Conservation (phyloP, 331 rosid species). For the Phaseolus coccineus region DNA sequence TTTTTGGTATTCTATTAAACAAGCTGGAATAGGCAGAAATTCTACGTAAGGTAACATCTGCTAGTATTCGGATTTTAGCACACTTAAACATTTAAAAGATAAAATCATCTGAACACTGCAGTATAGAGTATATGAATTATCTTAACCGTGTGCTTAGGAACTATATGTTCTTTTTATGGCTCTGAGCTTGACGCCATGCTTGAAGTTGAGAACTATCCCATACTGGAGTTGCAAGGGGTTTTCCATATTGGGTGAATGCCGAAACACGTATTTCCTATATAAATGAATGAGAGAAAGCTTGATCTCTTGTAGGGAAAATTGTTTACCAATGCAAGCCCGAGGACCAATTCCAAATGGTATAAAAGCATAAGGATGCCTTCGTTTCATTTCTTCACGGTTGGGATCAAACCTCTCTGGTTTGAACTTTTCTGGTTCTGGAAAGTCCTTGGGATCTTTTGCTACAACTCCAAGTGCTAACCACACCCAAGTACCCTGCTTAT, state of each 20-base stretch:
- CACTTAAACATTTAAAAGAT: conserved; percentile 1
- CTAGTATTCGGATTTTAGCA: conserved; percentile 10
- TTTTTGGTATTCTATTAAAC: not conserved
- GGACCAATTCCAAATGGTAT: conserved; percentile 96
- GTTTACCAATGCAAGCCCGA: conserved; percentile 88
- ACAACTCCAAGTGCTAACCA: conserved; percentile 91
- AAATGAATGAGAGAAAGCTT: conserved; percentile 86
- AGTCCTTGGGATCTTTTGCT: conserved; percentile 84
- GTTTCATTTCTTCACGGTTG: conserved; percentile 71
- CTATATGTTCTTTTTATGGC: conserved; percentile 55
- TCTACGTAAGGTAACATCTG: not conserved
- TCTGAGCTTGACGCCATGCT: conserved; percentile 78
- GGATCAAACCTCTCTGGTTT: conserved; percentile 94
- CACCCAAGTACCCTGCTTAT: conserved; percentile 90
- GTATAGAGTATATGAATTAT: not conserved
- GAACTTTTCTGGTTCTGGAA: conserved; percentile 93
- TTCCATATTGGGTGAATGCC: conserved; percentile 85
- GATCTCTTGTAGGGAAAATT: conserved; percentile 78
- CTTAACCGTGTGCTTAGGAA: not conserved
- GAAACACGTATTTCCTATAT: conserved; percentile 73
- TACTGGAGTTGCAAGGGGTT: conserved; percentile 78
- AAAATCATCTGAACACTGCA: not conserved
- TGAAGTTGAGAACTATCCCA: conserved; percentile 92
- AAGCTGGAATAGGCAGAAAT: not conserved
- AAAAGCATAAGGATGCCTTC: conserved; percentile 86